phyloP scores from a whole-genome alignment of 108 stramenopile genomes.

The Cylindrotheca closterium region DNA sequence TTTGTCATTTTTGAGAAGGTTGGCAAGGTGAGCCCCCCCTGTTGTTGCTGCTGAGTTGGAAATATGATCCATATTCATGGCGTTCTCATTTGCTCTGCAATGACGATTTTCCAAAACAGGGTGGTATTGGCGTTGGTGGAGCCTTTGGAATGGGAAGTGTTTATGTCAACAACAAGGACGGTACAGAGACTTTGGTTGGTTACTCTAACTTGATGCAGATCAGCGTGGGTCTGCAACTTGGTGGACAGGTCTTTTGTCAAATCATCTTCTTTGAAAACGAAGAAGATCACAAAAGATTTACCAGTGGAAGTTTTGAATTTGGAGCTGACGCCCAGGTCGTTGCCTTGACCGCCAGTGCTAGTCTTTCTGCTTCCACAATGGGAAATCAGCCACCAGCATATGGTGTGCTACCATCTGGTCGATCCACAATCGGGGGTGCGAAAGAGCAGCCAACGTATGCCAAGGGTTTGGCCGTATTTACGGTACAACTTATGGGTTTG shows the following conservation, averaged over 20 bases:
- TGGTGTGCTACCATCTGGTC: constrained; percentile 6
- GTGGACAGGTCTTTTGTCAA: constrained; percentile 42
- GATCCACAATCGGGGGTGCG: constrained; percentile 4
- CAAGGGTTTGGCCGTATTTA: constrained; percentile 52
- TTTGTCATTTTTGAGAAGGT: constrained; percentile 41
- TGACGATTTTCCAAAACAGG: too few species aligned
- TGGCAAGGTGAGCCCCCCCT: constrained; percentile 24
- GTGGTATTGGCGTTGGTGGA: constrained; percentile 41
- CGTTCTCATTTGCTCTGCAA: too few species aligned
- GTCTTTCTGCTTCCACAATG: constrained; percentile 31
- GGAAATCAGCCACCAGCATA: constrained; percentile 30
- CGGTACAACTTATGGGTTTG: constrained; percentile 30
- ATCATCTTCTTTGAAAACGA: constrained; percentile 50
- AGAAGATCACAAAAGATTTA: constrained; percentile 30
- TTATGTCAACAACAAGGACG: constrained; percentile 17
- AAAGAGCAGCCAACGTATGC: constrained; percentile 11
- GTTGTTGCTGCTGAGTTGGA: too few species aligned
- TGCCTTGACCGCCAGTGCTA: constrained; percentile 38
- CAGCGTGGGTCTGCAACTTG: constrained; percentile 35
- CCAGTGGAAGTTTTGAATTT: constrained; percentile 39
- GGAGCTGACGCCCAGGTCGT: constrained; percentile 47
- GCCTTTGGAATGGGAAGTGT: constrained; percentile 37
- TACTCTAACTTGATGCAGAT: constrained; percentile 29
- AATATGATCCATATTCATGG: too few species aligned
- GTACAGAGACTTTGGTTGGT: constrained; percentile 20